Percentiles rank a stretch among this genome's conserved stretches.
Conservation (phyloP, 1,284 basidiomycete genomes). For the Cutaneotrichosporon spelunceum region DNA sequence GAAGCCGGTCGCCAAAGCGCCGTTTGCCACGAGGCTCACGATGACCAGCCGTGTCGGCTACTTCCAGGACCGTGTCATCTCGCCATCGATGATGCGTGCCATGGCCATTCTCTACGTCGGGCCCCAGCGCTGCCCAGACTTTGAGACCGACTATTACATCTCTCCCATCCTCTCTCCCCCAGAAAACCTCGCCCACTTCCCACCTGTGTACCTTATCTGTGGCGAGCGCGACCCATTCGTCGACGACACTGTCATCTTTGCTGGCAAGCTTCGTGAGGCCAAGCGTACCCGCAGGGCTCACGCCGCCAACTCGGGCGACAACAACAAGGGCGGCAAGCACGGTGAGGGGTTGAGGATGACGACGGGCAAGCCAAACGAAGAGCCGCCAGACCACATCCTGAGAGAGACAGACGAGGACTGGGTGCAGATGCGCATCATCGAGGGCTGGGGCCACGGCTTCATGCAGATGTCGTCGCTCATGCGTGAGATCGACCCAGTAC, state of each 20-base stretch:
- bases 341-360: slow-evolving; percentile 56
- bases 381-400: slow-evolving; percentile 53
- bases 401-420: slow-evolving; percentile 84
- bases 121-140: slow-evolving; percentile 85
- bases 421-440: slow-evolving; percentile 87
- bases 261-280: slow-evolving; percentile 86
- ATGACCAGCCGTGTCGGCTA: slow-evolving; percentile 95
- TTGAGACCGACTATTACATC: slow-evolving; percentile 89
- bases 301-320: slow-evolving; percentile 19
- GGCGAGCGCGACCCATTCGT: slow-evolving; percentile 96
- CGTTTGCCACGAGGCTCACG: slow-evolving; percentile 78
- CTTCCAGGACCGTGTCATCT: slow-evolving; percentile 86
- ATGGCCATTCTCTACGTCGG: slow-evolving; percentile 98
- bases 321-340: slow-evolving; percentile 28
- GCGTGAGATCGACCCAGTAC: slow-evolving; percentile 67
- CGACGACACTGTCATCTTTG: slow-evolving; percentile 90
- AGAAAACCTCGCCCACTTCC: slow-evolving; percentile 82
- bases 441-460: slow-evolving; percentile 90
- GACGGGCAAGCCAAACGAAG: slow-evolving; percentile 15
- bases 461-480: slow-evolving; percentile 89
- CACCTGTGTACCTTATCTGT: slow-evolving; percentile 85
- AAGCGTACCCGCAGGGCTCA: slow-evolving; percentile 75
- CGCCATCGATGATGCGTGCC: slow-evolving; percentile 93
- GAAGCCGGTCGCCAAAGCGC: slow-evolving; percentile 48
- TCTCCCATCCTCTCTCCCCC: slow-evolving; percentile 87